These are phyloP conservation scores for Sisymbrium altissimum DNA, from an alignment of 345 rosid species.

Conservation along the genomic window DNA sequence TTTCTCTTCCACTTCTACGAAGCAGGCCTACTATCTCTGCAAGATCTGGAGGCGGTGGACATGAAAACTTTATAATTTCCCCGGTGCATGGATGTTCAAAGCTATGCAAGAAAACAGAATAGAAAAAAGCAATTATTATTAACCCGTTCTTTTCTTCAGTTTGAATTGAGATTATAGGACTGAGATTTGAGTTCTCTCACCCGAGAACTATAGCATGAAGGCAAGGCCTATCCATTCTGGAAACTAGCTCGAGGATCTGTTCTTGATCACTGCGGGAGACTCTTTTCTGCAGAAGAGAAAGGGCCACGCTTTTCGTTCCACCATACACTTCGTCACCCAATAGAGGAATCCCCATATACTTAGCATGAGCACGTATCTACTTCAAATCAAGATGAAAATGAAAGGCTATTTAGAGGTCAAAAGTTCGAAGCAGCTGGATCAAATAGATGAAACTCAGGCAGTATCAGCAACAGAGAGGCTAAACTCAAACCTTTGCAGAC, in stretches of 20 bases:
- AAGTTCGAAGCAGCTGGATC: neutral
- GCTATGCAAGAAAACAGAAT: conserved; percentile 35
- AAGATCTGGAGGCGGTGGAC: conserved; percentile 84
- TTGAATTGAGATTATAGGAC: neutral
- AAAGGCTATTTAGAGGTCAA: neutral
- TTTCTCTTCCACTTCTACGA: conserved; percentile 54
- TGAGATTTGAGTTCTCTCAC: conserved; percentile 43
- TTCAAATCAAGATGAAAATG: conserved; percentile 21
- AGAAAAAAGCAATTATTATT: neutral
- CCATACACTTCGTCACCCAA: conserved; percentile 89
- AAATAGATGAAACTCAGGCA: neutral
- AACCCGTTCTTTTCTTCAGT: neutral
- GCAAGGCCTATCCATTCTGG: conserved; percentile 79
- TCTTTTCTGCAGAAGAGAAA: conserved; percentile 64
- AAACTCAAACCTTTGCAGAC: neutral
- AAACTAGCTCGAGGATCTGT: conserved; percentile 46
- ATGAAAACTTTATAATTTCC: conserved; percentile 52
- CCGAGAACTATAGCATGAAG: conserved; percentile 89
- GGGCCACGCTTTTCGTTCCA: conserved; percentile 75
- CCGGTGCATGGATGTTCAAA: conserved; percentile 71
- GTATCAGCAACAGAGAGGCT: neutral
- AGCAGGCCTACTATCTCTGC: conserved; percentile 49
- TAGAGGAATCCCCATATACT: conserved; percentile 71
- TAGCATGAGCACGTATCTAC: conserved; percentile 96
- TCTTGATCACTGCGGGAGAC: conserved; percentile 40